Conservation (phyloP, 352 stramenopile species). For the Pythium vanterpoolii region DNA sequence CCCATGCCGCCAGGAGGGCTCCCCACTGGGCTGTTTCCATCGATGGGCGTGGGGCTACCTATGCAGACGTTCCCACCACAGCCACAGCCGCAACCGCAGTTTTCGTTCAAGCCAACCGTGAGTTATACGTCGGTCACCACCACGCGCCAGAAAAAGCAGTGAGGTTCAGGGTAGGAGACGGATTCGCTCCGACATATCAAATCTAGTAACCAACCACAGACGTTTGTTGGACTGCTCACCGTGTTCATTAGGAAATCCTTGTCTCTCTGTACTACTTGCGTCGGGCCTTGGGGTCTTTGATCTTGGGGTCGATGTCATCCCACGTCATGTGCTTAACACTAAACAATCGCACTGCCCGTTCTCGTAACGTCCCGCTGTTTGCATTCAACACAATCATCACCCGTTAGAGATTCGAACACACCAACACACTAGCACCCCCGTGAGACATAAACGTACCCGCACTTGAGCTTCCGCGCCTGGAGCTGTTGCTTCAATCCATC, state of each 20-base stretch:
- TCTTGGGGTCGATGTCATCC: conserved; percentile 87
- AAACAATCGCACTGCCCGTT: conserved; percentile 91
- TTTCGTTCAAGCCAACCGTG: conserved; percentile 73
- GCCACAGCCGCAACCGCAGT: conserved; percentile 24
- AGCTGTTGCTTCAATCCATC: conserved; percentile 93
- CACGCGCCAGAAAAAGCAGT: conserved; percentile 46
- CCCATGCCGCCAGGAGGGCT: conserved; percentile 30
- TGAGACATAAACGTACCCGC: conserved; percentile 69
- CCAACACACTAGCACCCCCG: background rate
- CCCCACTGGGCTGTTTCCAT: conserved; percentile 30
- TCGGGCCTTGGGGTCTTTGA: conserved; percentile 56
- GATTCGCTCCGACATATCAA: background rate
- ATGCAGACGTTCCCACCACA: conserved; percentile 30
- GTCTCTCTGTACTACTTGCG: conserved; percentile 8
- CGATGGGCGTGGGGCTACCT: conserved; percentile 22
- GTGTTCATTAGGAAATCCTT: too few species aligned
- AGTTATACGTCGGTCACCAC: conserved; percentile 72
- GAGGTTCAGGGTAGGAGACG: background rate
- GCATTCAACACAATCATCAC: conserved; percentile 9
- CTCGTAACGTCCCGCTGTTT: conserved; percentile 81
- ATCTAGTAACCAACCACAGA: too few species aligned
- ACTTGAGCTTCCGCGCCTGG: conserved; percentile 92
- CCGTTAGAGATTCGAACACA: conserved; percentile 2
- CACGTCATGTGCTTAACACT: conserved; percentile 89
- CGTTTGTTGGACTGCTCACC: too few species aligned